Base-by-base conservation (phyloP, 495 filamentous ascomycete species). In the Astrothelium macrocarpum region DNA sequence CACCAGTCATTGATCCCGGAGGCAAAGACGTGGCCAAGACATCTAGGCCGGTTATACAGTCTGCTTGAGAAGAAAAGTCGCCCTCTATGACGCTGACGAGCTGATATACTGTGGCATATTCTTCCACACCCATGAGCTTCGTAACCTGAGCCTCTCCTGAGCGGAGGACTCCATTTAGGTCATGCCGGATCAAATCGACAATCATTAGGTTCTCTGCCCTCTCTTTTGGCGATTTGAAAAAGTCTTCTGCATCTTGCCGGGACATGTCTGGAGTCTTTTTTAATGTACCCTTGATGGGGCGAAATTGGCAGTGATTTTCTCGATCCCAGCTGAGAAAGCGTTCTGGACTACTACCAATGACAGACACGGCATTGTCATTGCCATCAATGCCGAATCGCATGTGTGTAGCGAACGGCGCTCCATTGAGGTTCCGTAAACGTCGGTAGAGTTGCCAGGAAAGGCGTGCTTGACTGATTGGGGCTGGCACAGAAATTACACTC, bases 191-290 rank as follows among this genome's bases (percentile, higher is more conserved):
- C 5, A 98, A 79, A 76, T 97, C 94, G 1, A 96, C 91, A 65
- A 98, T 97, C 94, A 98, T 98, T 7, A 98, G 82, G 70, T 97
- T 97, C 76, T 98, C 94, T 14, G 94, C 92, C 69, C 86, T 87
- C 71, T 97, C 94, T 71, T 98, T 98, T 14, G 87, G 85, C 1
- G 87, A 81, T 59, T 85, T 79, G 2, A 96, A 82, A 64, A 91
- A 82, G 43, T 73, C 73, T 43, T 82, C 84, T 16, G 92, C 93
- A 66, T 87, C 78, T 14, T 78, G 81, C 46, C 86, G 76, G 1
- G 88, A 93, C 70, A 84, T 82, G 18, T 73, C 73, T 32, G 78
- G 72, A 0, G 82, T 80, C 71, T 94, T 95, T 59, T 83, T 83
- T 39, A 97, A 90, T 0, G 94, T 98, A 29, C 94, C 94, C 77